Percentiles rank a stretch among this genome's conserved stretches.
Evolutionary conservation across 306 rosid genomes (phyloP).

Genomic region (Begonia fuchsioides): DNA sequence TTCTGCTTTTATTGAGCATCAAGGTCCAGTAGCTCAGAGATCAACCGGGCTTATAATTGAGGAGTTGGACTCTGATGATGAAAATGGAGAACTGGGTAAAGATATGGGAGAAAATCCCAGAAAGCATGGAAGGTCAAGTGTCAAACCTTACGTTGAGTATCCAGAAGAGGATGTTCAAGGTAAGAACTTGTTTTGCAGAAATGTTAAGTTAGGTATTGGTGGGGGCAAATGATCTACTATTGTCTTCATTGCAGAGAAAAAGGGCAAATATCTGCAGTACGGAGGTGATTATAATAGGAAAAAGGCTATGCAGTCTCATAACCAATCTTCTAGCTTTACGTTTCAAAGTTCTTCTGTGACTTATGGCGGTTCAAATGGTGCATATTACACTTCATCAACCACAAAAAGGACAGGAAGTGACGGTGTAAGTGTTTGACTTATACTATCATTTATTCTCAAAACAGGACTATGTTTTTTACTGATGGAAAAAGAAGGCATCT

Average conservation of each 20-base stretch:
- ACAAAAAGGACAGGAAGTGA: constrained; percentile 64
- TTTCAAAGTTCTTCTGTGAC: constrained; percentile 64
- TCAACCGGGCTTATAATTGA: constrained; percentile 53
- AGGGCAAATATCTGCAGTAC: constrained; percentile 24
- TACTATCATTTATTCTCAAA: neutral
- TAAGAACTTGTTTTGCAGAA: neutral
- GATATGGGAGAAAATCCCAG: constrained; percentile 37
- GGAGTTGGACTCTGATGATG: constrained; percentile 62
- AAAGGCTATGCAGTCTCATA: constrained; percentile 16
- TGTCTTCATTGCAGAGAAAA: constrained; percentile 29
- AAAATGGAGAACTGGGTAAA: constrained; percentile 24
- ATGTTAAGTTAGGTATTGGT: too few relatives aligned
- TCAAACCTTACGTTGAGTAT: constrained; percentile 27
- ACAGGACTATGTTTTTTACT: too few relatives aligned
- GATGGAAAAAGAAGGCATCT: neutral
- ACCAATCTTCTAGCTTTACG: constrained; percentile 40
- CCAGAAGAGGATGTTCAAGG: constrained; percentile 61
- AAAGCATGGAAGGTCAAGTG: constrained; percentile 35
- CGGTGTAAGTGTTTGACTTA: constrained; percentile 32
- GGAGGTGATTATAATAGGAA: constrained; percentile 14
- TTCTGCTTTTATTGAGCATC: constrained; percentile 32
- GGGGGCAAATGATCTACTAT: too few relatives aligned
- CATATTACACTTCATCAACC: constrained; percentile 44
- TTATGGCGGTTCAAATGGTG: constrained; percentile 53
- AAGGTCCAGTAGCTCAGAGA: constrained; percentile 25